phyloP scores from a whole-genome alignment of 2,329 filamentous ascomycete species.

The Phyllosticta citribraziliensis region DNA sequence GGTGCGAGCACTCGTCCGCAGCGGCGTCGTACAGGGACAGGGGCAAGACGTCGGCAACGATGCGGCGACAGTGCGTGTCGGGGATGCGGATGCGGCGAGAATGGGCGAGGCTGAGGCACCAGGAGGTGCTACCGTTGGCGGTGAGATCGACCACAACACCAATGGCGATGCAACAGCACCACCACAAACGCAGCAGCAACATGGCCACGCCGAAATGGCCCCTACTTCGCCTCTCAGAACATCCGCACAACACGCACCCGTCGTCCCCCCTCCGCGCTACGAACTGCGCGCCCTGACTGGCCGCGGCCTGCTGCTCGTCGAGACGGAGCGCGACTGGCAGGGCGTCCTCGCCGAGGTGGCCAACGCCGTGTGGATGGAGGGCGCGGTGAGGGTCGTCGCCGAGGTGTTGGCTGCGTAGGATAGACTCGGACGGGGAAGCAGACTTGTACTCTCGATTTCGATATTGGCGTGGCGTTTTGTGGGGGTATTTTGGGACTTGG shows the following conservation, averaged over 20 bases:
- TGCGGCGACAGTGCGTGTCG: not conserved
- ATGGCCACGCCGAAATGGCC: not conserved
- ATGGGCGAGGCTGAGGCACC: not conserved
- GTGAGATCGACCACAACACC: not conserved
- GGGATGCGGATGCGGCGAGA: not conserved
- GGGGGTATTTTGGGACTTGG: no score
- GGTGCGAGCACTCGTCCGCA: not conserved
- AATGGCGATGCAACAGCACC: not conserved
- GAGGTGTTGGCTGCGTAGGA: slow-evolving; percentile 12
- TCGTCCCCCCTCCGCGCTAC: slow-evolving; percentile 11
- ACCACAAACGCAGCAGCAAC: not conserved
- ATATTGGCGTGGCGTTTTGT: no score
- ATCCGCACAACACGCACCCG: not conserved
- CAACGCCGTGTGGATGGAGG: slow-evolving; percentile 21
- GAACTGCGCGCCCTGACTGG: slow-evolving; percentile 18
- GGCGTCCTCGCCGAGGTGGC: slow-evolving; percentile 19
- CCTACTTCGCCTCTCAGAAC: not conserved
- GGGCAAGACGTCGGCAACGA: not conserved
- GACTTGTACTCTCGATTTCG: no score
- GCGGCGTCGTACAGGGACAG: not conserved
- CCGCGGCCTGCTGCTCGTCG: slow-evolving; percentile 17
- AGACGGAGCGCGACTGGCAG: slow-evolving; percentile 19
- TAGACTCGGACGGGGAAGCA: no score
- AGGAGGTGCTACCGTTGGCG: not conserved
- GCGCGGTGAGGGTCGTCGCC: slow-evolving; percentile 22